Percentiles rank a stretch among this genome's conserved stretches.
Conservation (phyloP, 306 rosid genomes). For the Prunus mongolica region DNA sequence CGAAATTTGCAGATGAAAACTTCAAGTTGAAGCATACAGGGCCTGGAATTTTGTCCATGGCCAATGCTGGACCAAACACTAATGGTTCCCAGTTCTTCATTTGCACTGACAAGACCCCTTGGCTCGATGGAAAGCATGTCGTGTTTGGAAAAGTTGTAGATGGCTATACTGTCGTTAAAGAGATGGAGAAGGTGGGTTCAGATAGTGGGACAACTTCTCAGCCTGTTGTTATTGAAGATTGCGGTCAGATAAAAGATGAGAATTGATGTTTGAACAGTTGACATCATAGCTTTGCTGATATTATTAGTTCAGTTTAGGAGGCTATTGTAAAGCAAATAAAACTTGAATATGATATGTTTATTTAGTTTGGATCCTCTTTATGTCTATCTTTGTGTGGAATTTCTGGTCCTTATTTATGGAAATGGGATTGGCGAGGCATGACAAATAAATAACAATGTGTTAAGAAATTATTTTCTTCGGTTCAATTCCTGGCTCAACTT, state of each 20-base stretch:
- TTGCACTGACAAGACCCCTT: constrained; percentile 48
- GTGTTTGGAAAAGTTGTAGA: constrained; percentile 90
- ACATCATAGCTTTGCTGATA: not conserved
- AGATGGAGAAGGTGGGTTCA: constrained; percentile 81
- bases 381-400: too few species aligned
- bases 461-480: too few species aligned
- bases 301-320: not conserved
- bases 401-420: too few species aligned
- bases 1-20: constrained; percentile 67
- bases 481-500: too few species aligned
- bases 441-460: too few species aligned
- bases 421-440: too few species aligned
- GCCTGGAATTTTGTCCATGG: constrained; percentile 85
- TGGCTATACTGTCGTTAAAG: constrained; percentile 58
- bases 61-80: constrained; percentile 69
- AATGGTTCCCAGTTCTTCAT: constrained; percentile 91
- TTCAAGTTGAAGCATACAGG: constrained; percentile 71
- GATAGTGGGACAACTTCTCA: constrained; percentile 47
- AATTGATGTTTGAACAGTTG: constrained; percentile 4
- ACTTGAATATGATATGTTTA: not conserved
- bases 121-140: constrained; percentile 91
- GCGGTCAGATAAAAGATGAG: constrained; percentile 51
- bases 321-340: constrained; percentile 8
- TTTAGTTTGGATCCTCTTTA: not conserved
- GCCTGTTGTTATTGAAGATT: constrained; percentile 68